phyloP scores from a whole-genome alignment of 371 early-diverging fungal species.

The Mucor lusitanicus region DNA sequence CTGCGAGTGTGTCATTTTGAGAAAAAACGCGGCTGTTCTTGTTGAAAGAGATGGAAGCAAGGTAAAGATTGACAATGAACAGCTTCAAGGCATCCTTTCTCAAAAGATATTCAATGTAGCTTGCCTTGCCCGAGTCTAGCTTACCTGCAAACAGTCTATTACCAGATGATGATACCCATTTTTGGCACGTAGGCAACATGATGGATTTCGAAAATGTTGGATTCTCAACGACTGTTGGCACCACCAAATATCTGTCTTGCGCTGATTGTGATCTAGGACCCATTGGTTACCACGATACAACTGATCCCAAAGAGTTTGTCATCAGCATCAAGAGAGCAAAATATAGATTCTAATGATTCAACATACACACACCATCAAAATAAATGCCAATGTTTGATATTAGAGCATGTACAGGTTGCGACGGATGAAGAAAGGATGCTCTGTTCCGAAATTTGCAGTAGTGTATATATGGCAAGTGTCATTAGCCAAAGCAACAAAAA shows the following conservation, averaged over 20 bases:
- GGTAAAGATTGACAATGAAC: slow-evolving; percentile 18
- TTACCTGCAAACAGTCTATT: slow-evolving; percentile 21
- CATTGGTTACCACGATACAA: slow-evolving; percentile 65
- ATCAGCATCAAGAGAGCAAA: slow-evolving; percentile 55
- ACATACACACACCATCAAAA: not conserved
- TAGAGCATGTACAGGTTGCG: too few species aligned
- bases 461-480: not conserved
- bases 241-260: slow-evolving; percentile 71
- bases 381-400: not conserved
- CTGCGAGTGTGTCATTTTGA: slow-evolving; percentile 41
- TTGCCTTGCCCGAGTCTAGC: slow-evolving; percentile 26
- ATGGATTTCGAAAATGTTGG: slow-evolving; percentile 82
- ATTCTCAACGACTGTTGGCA: slow-evolving; percentile 65
- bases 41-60: slow-evolving; percentile 44
- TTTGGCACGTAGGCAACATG: slow-evolving; percentile 66
- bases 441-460: too few species aligned
- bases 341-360: slow-evolving; percentile 32
- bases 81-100: too few species aligned
- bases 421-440: too few species aligned
- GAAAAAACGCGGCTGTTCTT: slow-evolving; percentile 35
- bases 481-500: not conserved
- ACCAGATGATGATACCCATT: slow-evolving; percentile 28
- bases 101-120: not conserved
- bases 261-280: slow-evolving; percentile 86
- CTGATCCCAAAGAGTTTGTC: slow-evolving; percentile 50